Evolutionary conservation across 2,329 filamentous ascomycete species (phyloP), one percentile per base, ranked within the genome.

Genomic region (Aspergillus ibericus): DNA sequence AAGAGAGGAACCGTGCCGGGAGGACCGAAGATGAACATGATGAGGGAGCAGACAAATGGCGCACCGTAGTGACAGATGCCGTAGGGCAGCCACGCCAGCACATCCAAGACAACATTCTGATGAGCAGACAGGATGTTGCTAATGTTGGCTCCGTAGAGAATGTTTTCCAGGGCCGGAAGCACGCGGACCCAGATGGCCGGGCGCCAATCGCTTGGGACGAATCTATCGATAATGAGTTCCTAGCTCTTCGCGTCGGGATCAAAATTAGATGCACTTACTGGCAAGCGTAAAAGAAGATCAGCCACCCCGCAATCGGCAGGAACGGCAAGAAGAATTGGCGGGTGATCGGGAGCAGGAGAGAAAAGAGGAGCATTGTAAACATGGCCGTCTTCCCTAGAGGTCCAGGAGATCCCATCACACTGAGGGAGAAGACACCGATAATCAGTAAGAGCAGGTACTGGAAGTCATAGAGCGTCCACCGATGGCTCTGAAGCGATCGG

Each of bases 181-280:
- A 98, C 92, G 70, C 93, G 92, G 65, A 97, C 93, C 91, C 92
- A 96, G 69, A 97, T 97, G 62, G 92, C 89, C 59, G 93, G 93
- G 66, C 93, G 88, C 80, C 92, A 95, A 71, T 93, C 90, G 66
- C 87, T 85, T 36, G 92, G 90, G 67, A 97, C 93, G 78, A 96
- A 97, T 71, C 92, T 96, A 59, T 20, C 56, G 34, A 53, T 18
- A 15, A 51, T 73, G 53, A 73, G 70, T 50, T 12, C 54, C 51
- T 29, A 38, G 10, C 46, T 34, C 35, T 25, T 35, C 12, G 16
- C 22, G 22, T 38, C 47, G 12, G 47, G 29, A 40, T 18, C 15
- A 10, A n/a, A 32, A 42, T 52, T 52, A 40, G 47, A 49, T 62
- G 57, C 55, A 85, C 91, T 81, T 86, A 96, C 92, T 93, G 89